Conservation (phyloP, 805 yeast genomes). For the Cyberlindnera galapagoensis region DNA sequence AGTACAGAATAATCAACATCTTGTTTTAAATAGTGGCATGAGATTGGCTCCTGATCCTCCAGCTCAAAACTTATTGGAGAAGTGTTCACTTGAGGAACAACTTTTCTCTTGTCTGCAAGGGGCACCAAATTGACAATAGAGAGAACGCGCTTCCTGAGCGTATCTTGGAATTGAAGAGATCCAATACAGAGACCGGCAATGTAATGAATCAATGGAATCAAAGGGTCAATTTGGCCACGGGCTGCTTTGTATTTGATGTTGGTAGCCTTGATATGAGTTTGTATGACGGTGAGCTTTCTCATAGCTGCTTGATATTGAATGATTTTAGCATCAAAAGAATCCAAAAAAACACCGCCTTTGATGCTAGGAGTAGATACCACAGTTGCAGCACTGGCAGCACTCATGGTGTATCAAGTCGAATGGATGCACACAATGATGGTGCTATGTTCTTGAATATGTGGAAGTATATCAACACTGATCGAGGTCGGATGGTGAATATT, state of each 20-base stretch:
- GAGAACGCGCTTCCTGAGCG: slow-evolving; percentile 8
- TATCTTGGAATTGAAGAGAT: slow-evolving; percentile 10
- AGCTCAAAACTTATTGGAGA: slow-evolving; percentile 16
- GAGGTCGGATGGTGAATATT: too few species aligned
- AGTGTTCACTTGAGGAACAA: slow-evolving; percentile 8
- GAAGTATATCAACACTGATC: too few species aligned
- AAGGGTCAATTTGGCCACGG: slow-evolving; percentile 6
- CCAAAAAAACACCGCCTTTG: slow-evolving; percentile 31
- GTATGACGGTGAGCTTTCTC: slow-evolving; percentile 36
- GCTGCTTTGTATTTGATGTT: slow-evolving; percentile 12
- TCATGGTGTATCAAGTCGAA: too few species aligned
- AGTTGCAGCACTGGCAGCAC: slow-evolving; percentile 13
- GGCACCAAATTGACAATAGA: slow-evolving; percentile 6
- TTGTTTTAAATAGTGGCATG: slow-evolving; percentile 4
- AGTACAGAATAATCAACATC: slow-evolving; percentile 6
- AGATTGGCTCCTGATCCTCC: slow-evolving; percentile 17
- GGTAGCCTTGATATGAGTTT: slow-evolving; percentile 27
- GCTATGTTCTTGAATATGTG: too few species aligned
- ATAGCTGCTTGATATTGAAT: slow-evolving; percentile 54
- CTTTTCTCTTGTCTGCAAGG: slow-evolving; percentile 4
- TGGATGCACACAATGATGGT: too few species aligned
- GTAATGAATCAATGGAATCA: slow-evolving; percentile 16
- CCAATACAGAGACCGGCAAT: slow-evolving; percentile 13
- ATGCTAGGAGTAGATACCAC: slow-evolving; percentile 25
- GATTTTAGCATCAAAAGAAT: slow-evolving; percentile 48